Evolutionary conservation across 1,139 yeast genomes (phyloP), one percentile per base, ranked within the genome.

Genomic region (Insectozyma bohioensis): DNA sequence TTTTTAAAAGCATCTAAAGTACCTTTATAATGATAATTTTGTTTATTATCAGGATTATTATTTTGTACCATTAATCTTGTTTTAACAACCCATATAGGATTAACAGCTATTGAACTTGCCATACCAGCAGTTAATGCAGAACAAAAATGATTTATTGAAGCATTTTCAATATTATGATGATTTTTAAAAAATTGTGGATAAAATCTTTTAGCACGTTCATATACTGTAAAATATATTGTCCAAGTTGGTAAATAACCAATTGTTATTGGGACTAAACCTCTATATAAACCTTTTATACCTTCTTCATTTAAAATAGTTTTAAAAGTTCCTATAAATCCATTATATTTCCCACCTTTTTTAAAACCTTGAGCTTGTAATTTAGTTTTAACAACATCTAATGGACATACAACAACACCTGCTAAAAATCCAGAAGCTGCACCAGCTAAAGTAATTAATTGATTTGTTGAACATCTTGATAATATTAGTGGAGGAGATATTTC

Each of bases 51-150:
- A 11, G 24, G 31, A 28, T 30, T 30, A 20, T 24, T 31, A 24
- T 82, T 80, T 58, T 90, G 97, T 24, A 90, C 69, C 97, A 92
- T 92, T 33, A 92, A 63, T 49, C 98, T 65, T 1, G 98, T 92
- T 56, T 92, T 92, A 24, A 92, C 87, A 20, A 92, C 97, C 98
- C 98, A 92, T 21, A 92, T 85, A 6, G 98, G 98, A 57, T 92
- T 94, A 0, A 96, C 94, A 7, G 82, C 63, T n/a, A 87, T 68
- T 0, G 97, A 84, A 3, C 95, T 85, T 7, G 81, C 76, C 44
- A 86, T 78, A 12, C 98, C 99, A 1, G 97, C 96, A 4, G 90
- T 75, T 35, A 90, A 72, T 1, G 98, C 97, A 26, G 95, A 78
- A 37, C 77, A 64, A 39, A 90, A 81, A 58, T 87, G 92, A 28